These are phyloP conservation scores for Coccomyxa sp. DNA, from an alignment of 139 green algal genomes.

Conservation along the genomic window DNA sequence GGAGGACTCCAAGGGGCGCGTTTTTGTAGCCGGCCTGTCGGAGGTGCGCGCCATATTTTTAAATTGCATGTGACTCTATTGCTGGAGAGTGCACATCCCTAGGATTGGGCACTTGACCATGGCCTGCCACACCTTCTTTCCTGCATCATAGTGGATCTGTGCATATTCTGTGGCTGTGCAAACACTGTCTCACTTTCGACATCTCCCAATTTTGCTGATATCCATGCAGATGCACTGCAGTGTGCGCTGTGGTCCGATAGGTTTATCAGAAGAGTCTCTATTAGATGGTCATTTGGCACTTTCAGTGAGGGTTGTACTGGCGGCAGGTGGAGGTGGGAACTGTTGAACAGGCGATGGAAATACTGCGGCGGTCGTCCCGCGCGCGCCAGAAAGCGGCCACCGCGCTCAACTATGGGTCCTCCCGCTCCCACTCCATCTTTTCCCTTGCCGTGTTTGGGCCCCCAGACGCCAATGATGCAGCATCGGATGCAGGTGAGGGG, in stretches of 20 bases:
- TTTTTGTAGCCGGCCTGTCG: constrained; percentile 43
- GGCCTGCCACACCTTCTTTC: neutral
- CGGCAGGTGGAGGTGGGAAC: constrained; percentile 29
- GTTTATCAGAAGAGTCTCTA: too few relatives aligned
- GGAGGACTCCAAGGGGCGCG: constrained; percentile 45
- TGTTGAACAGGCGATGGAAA: constrained; percentile 35
- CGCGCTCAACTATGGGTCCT: constrained; percentile 60
- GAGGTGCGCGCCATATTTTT: constrained; percentile 9
- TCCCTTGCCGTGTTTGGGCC: constrained; percentile 27
- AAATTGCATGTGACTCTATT: neutral
- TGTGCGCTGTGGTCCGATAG: too few relatives aligned
- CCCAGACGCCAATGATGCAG: neutral
- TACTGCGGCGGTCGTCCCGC: constrained; percentile 33
- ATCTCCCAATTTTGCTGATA: too few relatives aligned
- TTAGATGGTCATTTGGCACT: too few relatives aligned
- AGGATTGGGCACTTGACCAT: neutral
- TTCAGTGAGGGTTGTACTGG: neutral
- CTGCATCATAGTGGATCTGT: neutral
- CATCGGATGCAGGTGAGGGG: neutral
- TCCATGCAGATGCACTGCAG: too few relatives aligned
- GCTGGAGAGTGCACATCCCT: too few relatives aligned
- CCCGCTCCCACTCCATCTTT: constrained; percentile 74
- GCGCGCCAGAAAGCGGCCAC: constrained; percentile 59
- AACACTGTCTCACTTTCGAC: too few relatives aligned
- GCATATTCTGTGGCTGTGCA: too few relatives aligned